Conservation (phyloP, 2,329 filamentous ascomycete species). For the Thielaviopsis ethacetica region DNA sequence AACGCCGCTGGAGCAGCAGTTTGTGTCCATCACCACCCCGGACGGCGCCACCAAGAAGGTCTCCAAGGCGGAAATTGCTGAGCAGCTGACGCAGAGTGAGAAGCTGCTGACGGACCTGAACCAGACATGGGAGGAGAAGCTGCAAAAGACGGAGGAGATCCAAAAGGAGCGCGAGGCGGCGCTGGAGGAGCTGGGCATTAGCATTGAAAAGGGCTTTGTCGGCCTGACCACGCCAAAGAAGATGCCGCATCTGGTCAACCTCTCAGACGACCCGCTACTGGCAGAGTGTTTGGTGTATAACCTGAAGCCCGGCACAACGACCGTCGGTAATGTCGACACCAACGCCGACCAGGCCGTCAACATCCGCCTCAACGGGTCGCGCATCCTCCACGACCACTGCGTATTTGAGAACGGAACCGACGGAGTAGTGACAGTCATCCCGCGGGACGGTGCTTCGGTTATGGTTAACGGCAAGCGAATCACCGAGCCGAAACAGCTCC, state of each 20-base stretch:
- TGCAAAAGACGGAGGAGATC: constrained; percentile 87
- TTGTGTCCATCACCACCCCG: constrained; percentile 77
- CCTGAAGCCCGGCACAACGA: constrained; percentile 85
- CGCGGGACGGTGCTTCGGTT: constrained; percentile 79
- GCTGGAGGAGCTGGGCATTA: constrained; percentile 91
- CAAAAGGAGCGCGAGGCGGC: constrained; percentile 94
- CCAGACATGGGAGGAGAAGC: constrained; percentile 96
- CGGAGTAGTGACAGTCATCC: constrained; percentile 80
- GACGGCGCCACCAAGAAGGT: constrained; percentile 88
- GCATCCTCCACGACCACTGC: constrained; percentile 86
- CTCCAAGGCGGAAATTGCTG: constrained; percentile 93
- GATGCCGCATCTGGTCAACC: constrained; percentile 96
- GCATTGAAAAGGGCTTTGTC: constrained; percentile 95
- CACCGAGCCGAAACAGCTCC: constrained; percentile 66
- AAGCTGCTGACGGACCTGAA: constrained; percentile 93
- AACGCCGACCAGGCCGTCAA: constrained; percentile 61
- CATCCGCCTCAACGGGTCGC: constrained; percentile 83
- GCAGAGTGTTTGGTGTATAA: constrained; percentile 97
- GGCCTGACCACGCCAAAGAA: constrained; percentile 94
- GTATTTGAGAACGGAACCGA: constrained; percentile 77
- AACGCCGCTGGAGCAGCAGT: constrained; percentile 85
- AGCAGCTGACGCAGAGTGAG: constrained; percentile 90
- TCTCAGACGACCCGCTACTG: constrained; percentile 85
- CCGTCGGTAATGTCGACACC: constrained; percentile 84
- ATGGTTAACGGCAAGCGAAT: constrained; percentile 96